phyloP scores from a whole-genome alignment of 2,329 filamentous ascomycete species.

The Trichoderma afroharzianum region DNA sequence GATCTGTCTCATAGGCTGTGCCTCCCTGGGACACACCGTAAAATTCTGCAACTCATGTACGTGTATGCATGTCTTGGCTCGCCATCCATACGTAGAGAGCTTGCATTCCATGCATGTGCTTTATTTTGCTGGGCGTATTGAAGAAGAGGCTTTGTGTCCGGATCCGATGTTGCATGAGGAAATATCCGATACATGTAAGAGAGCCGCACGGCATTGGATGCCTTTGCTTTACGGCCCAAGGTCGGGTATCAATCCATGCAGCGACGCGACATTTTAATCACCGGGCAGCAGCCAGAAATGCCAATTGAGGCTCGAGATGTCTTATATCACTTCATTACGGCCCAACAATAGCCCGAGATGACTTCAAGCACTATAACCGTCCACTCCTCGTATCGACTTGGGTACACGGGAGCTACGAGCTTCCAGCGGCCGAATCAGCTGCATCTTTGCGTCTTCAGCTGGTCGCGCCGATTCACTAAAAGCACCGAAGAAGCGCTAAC shows the following conservation, averaged over 20 bases:
- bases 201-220: background rate
- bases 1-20: slow-evolving; percentile 1
- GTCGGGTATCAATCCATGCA: background rate
- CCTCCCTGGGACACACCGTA: background rate
- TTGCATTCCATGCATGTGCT: background rate
- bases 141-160: background rate
- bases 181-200: background rate
- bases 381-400: background rate
- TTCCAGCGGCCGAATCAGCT: background rate
- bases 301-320: background rate
- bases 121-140: background rate
- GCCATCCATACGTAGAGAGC: background rate
- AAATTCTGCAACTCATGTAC: background rate
- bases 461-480: background rate
- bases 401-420: background rate
- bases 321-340: background rate
- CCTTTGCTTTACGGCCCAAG: background rate
- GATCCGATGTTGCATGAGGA: background rate
- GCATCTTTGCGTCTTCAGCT: background rate
- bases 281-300: background rate
- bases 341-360: background rate
- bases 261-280: background rate
- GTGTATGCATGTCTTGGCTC: background rate
- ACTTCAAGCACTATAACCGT: background rate
- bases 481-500: slow-evolving; percentile 6